Percentiles rank a stretch among this genome's conserved stretches.
These are phyloP conservation scores for Phyllosticta citribraziliensis DNA, from an alignment of 2,329 filamentous ascomycete genomes.

Conservation along the genomic window DNA sequence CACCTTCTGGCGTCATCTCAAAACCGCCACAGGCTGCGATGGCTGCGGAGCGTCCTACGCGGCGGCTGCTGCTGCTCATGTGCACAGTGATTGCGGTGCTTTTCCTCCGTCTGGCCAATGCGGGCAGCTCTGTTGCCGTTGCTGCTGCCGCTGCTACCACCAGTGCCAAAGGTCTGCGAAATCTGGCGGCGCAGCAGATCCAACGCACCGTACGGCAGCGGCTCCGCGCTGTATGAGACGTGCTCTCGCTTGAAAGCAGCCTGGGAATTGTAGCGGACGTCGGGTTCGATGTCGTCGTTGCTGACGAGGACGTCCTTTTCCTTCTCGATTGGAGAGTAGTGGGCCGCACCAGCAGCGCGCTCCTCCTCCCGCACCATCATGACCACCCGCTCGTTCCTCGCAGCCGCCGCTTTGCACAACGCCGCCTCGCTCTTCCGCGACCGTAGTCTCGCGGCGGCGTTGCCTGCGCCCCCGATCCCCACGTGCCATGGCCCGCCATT, in stretches of 20 bases:
- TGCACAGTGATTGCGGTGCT: slow-evolving; percentile 1
- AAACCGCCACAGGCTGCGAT: slow-evolving; percentile 8
- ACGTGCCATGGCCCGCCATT: neutral
- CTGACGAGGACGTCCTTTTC: neutral
- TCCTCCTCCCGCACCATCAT: slow-evolving; percentile 2
- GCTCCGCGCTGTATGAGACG: slow-evolving; percentile 11
- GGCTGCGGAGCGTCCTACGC: neutral
- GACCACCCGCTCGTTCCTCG: neutral
- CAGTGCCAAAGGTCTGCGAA: neutral
- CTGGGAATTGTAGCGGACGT: neutral
- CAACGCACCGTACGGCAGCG: slow-evolving; percentile 15
- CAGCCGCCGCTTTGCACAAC: neutral
- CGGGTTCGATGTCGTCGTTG: neutral
- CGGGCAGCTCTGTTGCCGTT: neutral
- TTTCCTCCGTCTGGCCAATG: slow-evolving; percentile 20
- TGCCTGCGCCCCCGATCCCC: slow-evolving; percentile 18
- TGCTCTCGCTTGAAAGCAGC: neutral
- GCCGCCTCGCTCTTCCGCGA: neutral
- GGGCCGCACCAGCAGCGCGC: neutral
- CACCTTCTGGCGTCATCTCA: neutral
- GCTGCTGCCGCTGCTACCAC: neutral
- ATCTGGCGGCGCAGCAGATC: slow-evolving; percentile 15
- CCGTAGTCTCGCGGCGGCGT: neutral
- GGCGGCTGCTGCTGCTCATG: neutral
- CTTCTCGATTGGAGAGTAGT: neutral